phyloP scores from a whole-genome alignment of 768 basidiomycete genomes.

The Udeniomyces megalosporus region DNA sequence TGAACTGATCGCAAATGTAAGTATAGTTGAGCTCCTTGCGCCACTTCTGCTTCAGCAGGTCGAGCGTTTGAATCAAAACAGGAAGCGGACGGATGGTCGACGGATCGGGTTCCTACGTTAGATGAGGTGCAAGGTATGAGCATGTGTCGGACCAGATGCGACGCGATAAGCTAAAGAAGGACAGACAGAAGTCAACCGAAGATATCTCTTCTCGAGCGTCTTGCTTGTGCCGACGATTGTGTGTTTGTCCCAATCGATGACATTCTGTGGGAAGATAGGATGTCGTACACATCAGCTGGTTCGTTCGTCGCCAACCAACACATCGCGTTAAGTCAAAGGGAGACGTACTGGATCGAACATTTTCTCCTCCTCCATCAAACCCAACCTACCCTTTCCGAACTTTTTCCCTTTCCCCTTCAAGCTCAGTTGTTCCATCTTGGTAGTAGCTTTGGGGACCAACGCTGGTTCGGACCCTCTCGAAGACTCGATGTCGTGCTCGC shows the following conservation, averaged over 20 bases:
- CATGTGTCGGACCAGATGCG: not conserved
- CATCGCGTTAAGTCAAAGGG: not conserved
- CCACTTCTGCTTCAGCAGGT: conserved; percentile 78
- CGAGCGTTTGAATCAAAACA: conserved; percentile 67
- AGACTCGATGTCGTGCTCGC: conserved; percentile 73
- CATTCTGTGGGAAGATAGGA: conserved; percentile 45
- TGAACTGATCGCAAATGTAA: conserved; percentile 97
- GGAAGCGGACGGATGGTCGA: conserved; percentile 79
- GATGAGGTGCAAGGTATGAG: not conserved
- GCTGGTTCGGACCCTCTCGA: conserved; percentile 29
- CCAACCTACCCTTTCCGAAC: conserved; percentile 20
- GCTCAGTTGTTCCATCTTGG: not conserved
- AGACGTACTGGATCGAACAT: conserved; percentile 29
- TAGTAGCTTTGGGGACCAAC: conserved; percentile 1
- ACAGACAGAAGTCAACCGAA: conserved; percentile 74
- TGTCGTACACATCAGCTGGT: not conserved
- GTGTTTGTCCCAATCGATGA: conserved; percentile 86
- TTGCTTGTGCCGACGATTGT: conserved; percentile 86
- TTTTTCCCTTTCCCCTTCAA: conserved; percentile 16
- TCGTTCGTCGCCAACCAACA: not conserved
- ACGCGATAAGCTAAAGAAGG: not conserved
- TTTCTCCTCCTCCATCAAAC: conserved; percentile 22
- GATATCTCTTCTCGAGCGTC: conserved; percentile 87
- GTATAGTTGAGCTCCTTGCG: conserved; percentile 55
- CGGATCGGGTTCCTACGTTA: conserved; percentile 73